These are phyloP conservation scores for Nakazawaea molendinolei DNA, from an alignment of 805 yeast species.

Conservation along the genomic window DNA sequence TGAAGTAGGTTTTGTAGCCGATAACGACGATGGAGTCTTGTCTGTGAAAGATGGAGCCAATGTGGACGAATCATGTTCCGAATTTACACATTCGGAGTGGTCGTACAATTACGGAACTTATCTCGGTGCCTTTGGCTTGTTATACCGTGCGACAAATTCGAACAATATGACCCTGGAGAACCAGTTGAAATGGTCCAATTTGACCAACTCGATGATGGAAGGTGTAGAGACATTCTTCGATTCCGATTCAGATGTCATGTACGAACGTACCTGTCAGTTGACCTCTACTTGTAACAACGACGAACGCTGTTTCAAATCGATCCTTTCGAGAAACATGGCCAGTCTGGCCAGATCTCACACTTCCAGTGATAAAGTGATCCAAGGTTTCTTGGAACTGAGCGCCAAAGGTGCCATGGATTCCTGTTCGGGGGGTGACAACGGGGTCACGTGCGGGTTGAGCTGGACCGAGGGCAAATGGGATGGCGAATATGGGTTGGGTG, in stretches of 20 bases:
- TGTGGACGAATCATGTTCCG: constrained; percentile 39
- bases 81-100: constrained; percentile 50
- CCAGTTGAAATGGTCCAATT: constrained; percentile 37
- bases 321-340: constrained; percentile 58
- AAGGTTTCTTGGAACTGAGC: constrained; percentile 29
- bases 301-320: constrained; percentile 71
- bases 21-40: constrained; percentile 23
- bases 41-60: constrained; percentile 54
- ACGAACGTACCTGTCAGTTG: constrained; percentile 55
- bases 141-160: constrained; percentile 14
- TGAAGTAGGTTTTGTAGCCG: constrained; percentile 18
- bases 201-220: constrained; percentile 35
- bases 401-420: constrained; percentile 66
- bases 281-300: constrained; percentile 56
- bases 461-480: constrained; percentile 63
- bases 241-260: constrained; percentile 41
- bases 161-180: background rate
- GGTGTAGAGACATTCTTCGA: constrained; percentile 34
- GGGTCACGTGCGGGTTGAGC: constrained; percentile 67
- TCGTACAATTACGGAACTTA: constrained; percentile 65
- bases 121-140: constrained; percentile 20
- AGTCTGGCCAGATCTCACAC: constrained; percentile 52
- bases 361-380: constrained; percentile 33
- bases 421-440: constrained; percentile 70
- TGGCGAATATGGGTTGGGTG: constrained; percentile 66